Base-by-base conservation (phyloP, 768 basidiomycete species). In the Solioccasus polychromus region DNA sequence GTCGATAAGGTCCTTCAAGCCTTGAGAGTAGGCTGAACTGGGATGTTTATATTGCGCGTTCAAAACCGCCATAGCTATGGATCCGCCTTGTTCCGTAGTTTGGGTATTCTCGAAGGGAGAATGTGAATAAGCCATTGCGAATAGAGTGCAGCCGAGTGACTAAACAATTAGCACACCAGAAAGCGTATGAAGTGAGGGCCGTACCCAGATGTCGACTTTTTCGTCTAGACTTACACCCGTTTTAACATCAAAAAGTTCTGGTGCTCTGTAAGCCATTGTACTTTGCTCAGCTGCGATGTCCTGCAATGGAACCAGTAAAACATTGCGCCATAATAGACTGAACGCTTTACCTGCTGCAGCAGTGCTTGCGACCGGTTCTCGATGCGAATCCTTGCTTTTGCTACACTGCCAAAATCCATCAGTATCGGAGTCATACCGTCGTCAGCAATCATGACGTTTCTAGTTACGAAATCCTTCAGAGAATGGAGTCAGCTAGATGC, bases 231-330 rank as follows among this genome's bases (percentile, higher is more conserved):
- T 80, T 31, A 78, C 71, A 19, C 90, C 91, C 5, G 93, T 97
- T 64, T 95, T 95, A 45, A 96, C 94, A 57, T 99, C 96, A 62
- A 97, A 99, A 18, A 99, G 73, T 61, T 99, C 96, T 0, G 96
- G 96, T 2, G 96, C 94, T 17, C 96, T 84, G 58, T 95, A 99
- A 0, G 96, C 90, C 96, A 99, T 98, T 11, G 93, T 92, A 54
- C 92, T 95, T 66, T 95, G 94, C 66, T 99, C 96, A 15, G 92
- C 92, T 3, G 96, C 96, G 52, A 95, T 82, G 63, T 99, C 96
- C 80, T 89, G 47, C 17, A 48, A 22, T 24, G 35, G n/a, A 9
- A 20, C n/a, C 10, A 23, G 44, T 43, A 37, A 42, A 49, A 40
- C 42, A 19, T 24, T 10, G 20, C 11, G 28, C 18, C 19, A 45